phyloP scores from a whole-genome alignment of 371 early-diverging fungal genomes.

The Circinella umbellata region DNA sequence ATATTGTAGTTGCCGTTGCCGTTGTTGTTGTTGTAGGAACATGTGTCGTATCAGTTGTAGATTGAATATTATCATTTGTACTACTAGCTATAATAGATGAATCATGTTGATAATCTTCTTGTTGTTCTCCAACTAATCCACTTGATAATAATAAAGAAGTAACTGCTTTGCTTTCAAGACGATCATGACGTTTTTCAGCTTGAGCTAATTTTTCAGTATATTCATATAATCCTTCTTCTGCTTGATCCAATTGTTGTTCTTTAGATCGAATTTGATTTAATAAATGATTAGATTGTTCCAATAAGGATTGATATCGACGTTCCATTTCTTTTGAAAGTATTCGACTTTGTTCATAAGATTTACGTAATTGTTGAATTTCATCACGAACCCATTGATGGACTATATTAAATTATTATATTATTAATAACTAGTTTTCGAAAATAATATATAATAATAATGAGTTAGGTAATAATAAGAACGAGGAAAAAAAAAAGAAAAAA shows the following conservation, averaged over 20 bases:
- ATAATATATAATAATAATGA: too few relatives aligned
- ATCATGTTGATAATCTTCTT: conserved; percentile 6
- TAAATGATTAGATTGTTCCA: conserved; percentile 19
- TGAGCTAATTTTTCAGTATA: conserved; percentile 24
- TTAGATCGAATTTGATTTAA: conserved; percentile 16
- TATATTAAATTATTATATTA: not conserved
- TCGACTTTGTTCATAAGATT: conserved; percentile 27
- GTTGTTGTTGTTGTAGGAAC: too few relatives aligned
- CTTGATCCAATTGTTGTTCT: conserved; percentile 22
- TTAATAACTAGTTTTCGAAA: too few relatives aligned
- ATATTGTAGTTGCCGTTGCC: not conserved
- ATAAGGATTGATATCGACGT: conserved; percentile 15
- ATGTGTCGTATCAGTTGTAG: too few relatives aligned
- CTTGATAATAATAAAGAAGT: conserved; percentile 20
- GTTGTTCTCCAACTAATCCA: conserved; percentile 23
- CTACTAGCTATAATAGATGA: not conserved
- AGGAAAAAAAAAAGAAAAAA: not conserved
- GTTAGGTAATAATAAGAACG: too few relatives aligned
- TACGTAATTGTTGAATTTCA: conserved; percentile 33
- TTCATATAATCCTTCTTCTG: conserved; percentile 31
- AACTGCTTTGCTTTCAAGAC: conserved; percentile 37
- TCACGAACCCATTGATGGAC: conserved; percentile 29
- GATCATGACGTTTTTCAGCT: conserved; percentile 40
- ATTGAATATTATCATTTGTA: too few relatives aligned
- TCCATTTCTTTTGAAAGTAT: conserved; percentile 27